Base-by-base conservation (phyloP, 179 eudicot genomes). In the Spinacia oleracea region DNA sequence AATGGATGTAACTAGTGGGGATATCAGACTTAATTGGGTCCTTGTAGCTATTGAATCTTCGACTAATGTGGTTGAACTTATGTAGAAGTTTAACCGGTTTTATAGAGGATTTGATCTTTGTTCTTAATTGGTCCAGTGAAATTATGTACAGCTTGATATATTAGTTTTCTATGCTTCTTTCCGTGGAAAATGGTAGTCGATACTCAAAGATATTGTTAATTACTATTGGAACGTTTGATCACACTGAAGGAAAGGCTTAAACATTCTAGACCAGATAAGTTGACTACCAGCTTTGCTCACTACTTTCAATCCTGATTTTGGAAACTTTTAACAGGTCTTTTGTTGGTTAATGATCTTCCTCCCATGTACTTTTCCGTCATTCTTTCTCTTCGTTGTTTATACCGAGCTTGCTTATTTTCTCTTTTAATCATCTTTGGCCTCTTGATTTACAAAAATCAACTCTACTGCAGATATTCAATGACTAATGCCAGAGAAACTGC, bases 391-490 rank as follows among this genome's bases (percentile, higher is more conserved):
- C 42, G 23, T 10, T 58, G 55, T 65, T 23, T 53, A 3, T 2
- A 5, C 64, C 23, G 31, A 18, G 58, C 20, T 18, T 42, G n/a
- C 42, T 23, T 6, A 34, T 4, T 29, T 3, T 45, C 3, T n/a
- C 18, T 70, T 31, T 35, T 34, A 46, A n/a, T 14, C 31, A 35
- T 59, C 66, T 25, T 46, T 43, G 48, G 25, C 76, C 56, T 59
- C 32, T 60, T 72, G 45, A 32, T 53, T 21, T 32, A 45, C 70
- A 64, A n/a, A 40, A 42, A 4, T 72, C 40, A 60, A 77, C 80
- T 50, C 40, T 72, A 21, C n/a, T 83, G 72, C 78, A 62, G 81
- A 18, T 62, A 76, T 40, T 78, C 16, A 34, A 87, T 88, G 95
- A 84, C 78, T 18, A 75, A 73, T 55, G 81, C 80, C 73, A 35